These are phyloP conservation scores for Penicillium sp. DNA, from an alignment of 2,329 filamentous ascomycete genomes.

Conservation along the genomic window DNA sequence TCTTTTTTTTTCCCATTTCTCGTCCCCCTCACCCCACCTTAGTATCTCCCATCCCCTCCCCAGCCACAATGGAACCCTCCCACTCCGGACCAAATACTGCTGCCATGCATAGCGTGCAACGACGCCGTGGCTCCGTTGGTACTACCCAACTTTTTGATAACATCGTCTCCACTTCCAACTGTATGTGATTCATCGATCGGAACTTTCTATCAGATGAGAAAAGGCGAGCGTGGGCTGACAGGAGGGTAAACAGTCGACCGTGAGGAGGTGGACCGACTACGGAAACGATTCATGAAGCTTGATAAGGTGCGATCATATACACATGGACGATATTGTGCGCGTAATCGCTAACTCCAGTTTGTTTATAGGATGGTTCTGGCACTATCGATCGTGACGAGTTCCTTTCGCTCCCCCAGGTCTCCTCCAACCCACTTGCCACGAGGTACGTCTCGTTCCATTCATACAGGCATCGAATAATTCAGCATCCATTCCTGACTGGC, in stretches of 20 bases:
- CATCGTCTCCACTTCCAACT: slow-evolving; percentile 96
- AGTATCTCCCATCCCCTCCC: neutral
- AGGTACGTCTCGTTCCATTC: slow-evolving; percentile 58
- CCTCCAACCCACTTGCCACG: slow-evolving; percentile 94
- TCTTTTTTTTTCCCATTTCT: neutral
- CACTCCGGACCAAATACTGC: slow-evolving; percentile 42
- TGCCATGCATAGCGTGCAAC: slow-evolving; percentile 46
- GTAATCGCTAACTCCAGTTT: neutral
- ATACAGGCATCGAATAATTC: neutral
- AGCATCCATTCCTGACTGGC: neutral
- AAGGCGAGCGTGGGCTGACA: slow-evolving; percentile 5
- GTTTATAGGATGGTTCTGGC: slow-evolving; percentile 82
- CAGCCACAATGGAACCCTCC: slow-evolving; percentile 30
- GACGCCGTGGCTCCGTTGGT: slow-evolving; percentile 47
- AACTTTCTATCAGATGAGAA: neutral
- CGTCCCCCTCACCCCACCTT: neutral
- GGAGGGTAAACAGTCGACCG: slow-evolving; percentile 71
- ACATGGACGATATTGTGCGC: neutral
- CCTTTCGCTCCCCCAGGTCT: slow-evolving; percentile 93
- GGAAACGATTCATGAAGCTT: slow-evolving; percentile 98
- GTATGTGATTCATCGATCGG: slow-evolving; percentile 53
- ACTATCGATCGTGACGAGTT: slow-evolving; percentile 99
- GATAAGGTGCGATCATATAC: slow-evolving; percentile 69
- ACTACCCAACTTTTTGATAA: slow-evolving; percentile 78
- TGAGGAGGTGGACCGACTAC: slow-evolving; percentile 92